phyloP scores from a whole-genome alignment of 805 yeast genomes.

The Isabelozyma gotoi region DNA sequence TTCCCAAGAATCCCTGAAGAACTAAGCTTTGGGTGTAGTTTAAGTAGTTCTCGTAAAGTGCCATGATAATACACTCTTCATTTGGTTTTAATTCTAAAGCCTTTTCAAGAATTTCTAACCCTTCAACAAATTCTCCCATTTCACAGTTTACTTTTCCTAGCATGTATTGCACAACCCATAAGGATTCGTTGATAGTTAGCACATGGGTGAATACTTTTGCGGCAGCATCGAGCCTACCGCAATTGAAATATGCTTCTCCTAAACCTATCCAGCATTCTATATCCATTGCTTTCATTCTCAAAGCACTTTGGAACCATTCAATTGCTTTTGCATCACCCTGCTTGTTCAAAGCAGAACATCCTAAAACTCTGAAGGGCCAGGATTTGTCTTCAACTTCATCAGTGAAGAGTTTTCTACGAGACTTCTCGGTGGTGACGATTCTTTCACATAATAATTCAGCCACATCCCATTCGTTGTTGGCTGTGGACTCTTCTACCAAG shows the following conservation, averaged over 20 bases:
- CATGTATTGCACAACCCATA: constrained; percentile 66
- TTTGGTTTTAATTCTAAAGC: constrained; percentile 45
- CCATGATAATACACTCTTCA: constrained; percentile 48
- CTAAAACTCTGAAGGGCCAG: constrained; percentile 92
- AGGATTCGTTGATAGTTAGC: constrained; percentile 47
- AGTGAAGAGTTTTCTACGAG: constrained; percentile 45
- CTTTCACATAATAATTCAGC: constrained; percentile 73
- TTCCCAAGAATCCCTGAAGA: constrained; percentile 62
- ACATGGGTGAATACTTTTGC: constrained; percentile 76
- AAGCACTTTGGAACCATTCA: constrained; percentile 83
- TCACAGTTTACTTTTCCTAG: constrained; percentile 64
- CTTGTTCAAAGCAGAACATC: constrained; percentile 68
- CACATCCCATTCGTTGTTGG: constrained; percentile 74
- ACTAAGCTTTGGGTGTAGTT: constrained; percentile 54
- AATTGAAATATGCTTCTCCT: constrained; percentile 90
- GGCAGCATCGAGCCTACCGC: constrained; percentile 88
- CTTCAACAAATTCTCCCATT: constrained; percentile 64
- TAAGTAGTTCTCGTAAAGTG: constrained; percentile 58
- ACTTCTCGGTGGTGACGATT: constrained; percentile 62
- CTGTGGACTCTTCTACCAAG: constrained; percentile 69
- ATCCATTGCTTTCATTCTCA: constrained; percentile 67
- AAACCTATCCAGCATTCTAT: constrained; percentile 86
- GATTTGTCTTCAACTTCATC: constrained; percentile 40
- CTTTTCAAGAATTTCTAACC: constrained; percentile 47
- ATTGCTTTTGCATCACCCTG: constrained; percentile 79